These are phyloP conservation scores for Pulveroboletus ravenelii DNA, from an alignment of 768 basidiomycete species.

Conservation along the genomic window DNA sequence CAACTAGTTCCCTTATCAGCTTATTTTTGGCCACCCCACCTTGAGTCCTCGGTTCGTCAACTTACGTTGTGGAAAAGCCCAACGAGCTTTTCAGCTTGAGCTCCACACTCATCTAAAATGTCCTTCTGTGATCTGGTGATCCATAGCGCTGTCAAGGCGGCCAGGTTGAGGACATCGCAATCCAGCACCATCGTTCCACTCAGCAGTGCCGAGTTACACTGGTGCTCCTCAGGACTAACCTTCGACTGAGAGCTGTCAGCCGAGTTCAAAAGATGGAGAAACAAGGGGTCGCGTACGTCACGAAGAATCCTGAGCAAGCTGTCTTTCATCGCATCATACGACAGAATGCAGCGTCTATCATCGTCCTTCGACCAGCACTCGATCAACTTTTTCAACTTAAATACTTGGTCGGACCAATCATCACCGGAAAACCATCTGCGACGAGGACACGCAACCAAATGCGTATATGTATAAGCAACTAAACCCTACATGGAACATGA, in stretches of 20 bases:
- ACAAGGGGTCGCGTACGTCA: conserved; percentile 5
- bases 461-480: conserved; percentile 28
- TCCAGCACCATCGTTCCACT: conserved; percentile 11
- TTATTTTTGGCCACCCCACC: not conserved
- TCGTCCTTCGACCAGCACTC: conserved; percentile 5
- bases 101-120: conserved; percentile 2
- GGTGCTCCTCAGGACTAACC: conserved; percentile 9
- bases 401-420: conserved; percentile 7
- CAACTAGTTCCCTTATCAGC: conserved; percentile 15
- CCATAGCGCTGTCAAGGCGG: conserved; percentile 10
- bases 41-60: not conserved
- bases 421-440: conserved; percentile 6
- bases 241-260: conserved; percentile 13
- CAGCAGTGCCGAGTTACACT: conserved; percentile 24
- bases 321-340: conserved; percentile 9
- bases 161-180: conserved; percentile 19
- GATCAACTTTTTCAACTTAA: conserved; percentile 7
- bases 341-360: conserved; percentile 10
- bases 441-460: conserved; percentile 16
- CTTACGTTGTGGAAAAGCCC: conserved; percentile 27
- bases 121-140: conserved; percentile 5
- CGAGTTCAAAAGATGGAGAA: not conserved
- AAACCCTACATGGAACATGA: conserved; percentile 18
- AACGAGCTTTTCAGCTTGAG: conserved; percentile 6
- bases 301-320: conserved; percentile 14